Evolutionary conservation across 164 flowering plant genomes (phyloP).

Genomic region (Nymphaea colorata): DNA sequence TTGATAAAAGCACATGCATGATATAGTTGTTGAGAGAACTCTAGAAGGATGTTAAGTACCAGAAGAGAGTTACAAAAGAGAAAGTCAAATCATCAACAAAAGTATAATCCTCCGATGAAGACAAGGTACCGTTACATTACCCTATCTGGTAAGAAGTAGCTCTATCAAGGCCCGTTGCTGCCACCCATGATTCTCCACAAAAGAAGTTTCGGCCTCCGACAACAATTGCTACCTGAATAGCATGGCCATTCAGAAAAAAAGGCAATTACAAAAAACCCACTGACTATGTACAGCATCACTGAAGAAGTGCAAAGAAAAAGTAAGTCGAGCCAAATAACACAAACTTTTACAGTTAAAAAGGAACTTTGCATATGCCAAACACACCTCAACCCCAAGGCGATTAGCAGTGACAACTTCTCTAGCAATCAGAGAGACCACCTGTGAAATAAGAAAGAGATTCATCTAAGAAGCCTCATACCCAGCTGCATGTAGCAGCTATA

Average conservation of each 20-base stretch:
- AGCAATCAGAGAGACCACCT: slow-evolving; percentile 78
- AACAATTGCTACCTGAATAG: slow-evolving; percentile 76
- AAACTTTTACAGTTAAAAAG: background rate
- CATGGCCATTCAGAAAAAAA: slow-evolving; percentile 3
- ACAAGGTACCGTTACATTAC: slow-evolving; percentile 22
- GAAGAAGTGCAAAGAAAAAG: background rate
- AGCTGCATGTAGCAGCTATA: background rate
- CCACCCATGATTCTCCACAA: slow-evolving; percentile 84
- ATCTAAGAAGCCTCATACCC: background rate
- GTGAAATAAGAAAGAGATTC: slow-evolving; percentile 2
- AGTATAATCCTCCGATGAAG: background rate
- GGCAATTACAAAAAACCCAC: background rate
- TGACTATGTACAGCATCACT: background rate
- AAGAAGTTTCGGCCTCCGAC: slow-evolving; percentile 94
- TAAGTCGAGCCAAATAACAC: background rate
- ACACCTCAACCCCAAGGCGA: slow-evolving; percentile 82
- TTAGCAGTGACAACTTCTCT: slow-evolving; percentile 75
- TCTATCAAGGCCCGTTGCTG: slow-evolving; percentile 75
- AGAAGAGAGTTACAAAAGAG: too few species aligned
- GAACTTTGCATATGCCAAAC: background rate
- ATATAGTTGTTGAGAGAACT: background rate
- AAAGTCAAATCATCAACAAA: background rate
- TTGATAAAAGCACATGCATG: too few species aligned
- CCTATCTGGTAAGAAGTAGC: slow-evolving; percentile 82
- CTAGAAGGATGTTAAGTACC: background rate